Percentiles rank a stretch among this genome's conserved stretches.
Conservation (phyloP, 164 flowering plant genomes). For the Liriodendron chinense region DNA sequence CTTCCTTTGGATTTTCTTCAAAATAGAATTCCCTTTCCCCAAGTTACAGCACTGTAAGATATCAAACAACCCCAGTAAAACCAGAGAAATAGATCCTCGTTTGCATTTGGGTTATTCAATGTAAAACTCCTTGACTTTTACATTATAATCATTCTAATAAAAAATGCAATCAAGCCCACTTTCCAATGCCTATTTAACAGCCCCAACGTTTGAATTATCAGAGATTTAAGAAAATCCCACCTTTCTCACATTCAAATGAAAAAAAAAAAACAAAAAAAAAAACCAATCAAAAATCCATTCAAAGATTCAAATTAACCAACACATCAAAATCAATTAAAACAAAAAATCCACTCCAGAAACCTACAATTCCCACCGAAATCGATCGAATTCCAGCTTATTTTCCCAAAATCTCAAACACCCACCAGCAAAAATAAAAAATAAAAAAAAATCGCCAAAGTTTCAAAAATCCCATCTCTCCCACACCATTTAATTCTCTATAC, state of each 20-base stretch:
- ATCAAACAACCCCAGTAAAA: background rate
- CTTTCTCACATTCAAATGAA: background rate
- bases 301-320: background rate
- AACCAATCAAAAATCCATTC: background rate
- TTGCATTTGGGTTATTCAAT: constrained; percentile 1
- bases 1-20: background rate
- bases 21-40: background rate
- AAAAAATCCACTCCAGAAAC: constrained; percentile 1
- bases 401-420: background rate
- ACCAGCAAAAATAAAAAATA: background rate
- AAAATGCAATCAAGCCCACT: background rate
- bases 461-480: background rate
- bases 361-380: background rate
- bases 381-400: background rate
- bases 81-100: background rate
- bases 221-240: background rate
- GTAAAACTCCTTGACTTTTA: background rate
- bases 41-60: constrained; percentile 2
- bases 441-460: background rate
- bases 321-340: background rate
- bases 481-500: no score
- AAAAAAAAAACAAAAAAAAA: background rate
- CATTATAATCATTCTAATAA: background rate
- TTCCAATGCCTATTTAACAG: background rate
- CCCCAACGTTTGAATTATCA: background rate